Evolutionary conservation across 192 early-diverging fungal species (phyloP), one percentile per base, ranked within the genome.

Genomic region (Entophlyctis luteolus): DNA sequence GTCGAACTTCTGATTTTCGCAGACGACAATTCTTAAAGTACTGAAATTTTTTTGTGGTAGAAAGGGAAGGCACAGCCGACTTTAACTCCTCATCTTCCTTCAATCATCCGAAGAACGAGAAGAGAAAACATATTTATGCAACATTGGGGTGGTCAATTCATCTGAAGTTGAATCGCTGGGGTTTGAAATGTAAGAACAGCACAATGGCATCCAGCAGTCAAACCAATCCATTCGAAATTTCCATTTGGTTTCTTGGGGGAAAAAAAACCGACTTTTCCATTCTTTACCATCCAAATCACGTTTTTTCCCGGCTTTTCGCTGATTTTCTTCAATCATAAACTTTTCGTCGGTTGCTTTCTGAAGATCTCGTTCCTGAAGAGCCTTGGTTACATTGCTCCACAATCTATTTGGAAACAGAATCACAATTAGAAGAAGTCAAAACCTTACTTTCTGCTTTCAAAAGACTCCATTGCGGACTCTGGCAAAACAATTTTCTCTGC

Each of bases 371-470:
- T 70, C 68, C 10, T 79, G 65, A 65, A 91, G 76, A 25, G 77
- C 79, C 37, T 69, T 39, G 3, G 87, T 86, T 36, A 91, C 89
- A 10, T 70, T 55, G 52, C 72, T 70, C 89, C 89, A 91, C 20
- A 89, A 59, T 4, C 77, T 76, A 49, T 75, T 76, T 86, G 50
- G 80, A 53, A 42, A 79, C 77, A 39, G 77, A 77, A 65, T 88
- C 23, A n/a, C 86, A 73, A 4, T 48, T 67, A 28, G 55, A 46
- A 63, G 34, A 33, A 48, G 3, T 2, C 12, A 27, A 5, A 20
- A 50, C 14, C 29, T 39, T 68, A 87, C 83, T 85, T 82, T 45
- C 91, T 79, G 22, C 92, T 92, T 79, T 98, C 95, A 68, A 89
- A 89, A 27, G 77, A 67, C 56, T 91, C 89, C 75, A 93, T 91